A percentile compares a stretch with the other conserved stretches of the same genome.
Conservation (phyloP, 495 filamentous ascomycete species). For the Thermothielavioides terrestris region DNA sequence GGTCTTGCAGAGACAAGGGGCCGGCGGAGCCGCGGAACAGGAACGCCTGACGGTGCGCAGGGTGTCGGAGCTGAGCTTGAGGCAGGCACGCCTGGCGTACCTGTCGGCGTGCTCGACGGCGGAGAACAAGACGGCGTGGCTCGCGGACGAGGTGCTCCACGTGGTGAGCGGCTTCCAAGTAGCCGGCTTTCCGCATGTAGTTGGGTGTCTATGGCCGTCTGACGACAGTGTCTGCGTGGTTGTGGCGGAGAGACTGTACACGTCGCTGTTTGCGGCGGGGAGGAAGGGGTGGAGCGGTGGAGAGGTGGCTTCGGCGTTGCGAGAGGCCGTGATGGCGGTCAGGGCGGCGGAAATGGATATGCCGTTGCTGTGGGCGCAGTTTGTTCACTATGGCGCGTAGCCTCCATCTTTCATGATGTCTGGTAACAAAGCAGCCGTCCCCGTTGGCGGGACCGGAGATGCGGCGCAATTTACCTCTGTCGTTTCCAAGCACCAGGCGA, state of each 20-base stretch:
- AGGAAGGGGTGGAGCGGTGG: not conserved
- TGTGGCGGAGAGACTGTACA: not conserved
- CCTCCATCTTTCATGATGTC: no score
- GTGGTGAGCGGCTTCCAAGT: constrained; percentile 8
- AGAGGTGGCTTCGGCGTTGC: not conserved
- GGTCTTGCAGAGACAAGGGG: not conserved
- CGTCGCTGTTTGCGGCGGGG: not conserved
- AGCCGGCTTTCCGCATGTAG: constrained; percentile 9
- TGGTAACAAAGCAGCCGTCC: no score
- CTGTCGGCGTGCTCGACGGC: constrained; percentile 10
- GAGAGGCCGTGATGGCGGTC: not conserved
- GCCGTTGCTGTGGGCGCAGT: not conserved
- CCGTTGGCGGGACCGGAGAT: no score
- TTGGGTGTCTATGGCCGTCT: not conserved
- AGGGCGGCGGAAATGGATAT: not conserved
- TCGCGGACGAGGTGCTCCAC: constrained; percentile 10
- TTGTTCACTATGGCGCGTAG: not conserved
- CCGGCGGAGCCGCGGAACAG: not conserved
- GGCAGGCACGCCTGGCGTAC: not conserved
- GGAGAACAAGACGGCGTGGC: not conserved
- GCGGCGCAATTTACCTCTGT: no score
- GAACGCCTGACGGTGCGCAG: not conserved
- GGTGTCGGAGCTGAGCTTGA: not conserved
- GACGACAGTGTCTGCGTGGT: not conserved
- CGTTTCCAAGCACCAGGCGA: no score